Conservation (phyloP, 768 basidiomycete genomes). For the Trichaptum fuscoviolaceum region DNA sequence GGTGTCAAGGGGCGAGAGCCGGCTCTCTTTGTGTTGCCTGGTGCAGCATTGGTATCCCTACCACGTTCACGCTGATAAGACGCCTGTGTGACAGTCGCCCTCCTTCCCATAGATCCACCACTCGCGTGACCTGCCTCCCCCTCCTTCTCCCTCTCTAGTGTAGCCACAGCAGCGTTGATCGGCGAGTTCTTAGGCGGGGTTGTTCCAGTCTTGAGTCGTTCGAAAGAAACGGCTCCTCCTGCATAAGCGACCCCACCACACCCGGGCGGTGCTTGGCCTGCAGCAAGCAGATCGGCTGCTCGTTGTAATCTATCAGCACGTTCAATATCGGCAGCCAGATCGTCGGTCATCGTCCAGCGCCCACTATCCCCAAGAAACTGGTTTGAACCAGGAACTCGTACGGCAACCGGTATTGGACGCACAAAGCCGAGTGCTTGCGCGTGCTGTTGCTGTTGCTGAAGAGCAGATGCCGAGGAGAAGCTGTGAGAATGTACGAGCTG, state of each 20-base stretch:
- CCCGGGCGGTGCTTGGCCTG: neutral
- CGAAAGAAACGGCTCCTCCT: slow-evolving; percentile 36
- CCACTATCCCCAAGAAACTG: slow-evolving; percentile 52
- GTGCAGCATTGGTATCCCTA: slow-evolving; percentile 30
- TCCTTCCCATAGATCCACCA: slow-evolving; percentile 11
- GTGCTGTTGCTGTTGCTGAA: slow-evolving; percentile 24
- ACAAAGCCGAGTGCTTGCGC: slow-evolving; percentile 29
- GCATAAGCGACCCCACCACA: slow-evolving; percentile 40
- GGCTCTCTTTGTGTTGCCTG: neutral
- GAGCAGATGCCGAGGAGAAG: slow-evolving; percentile 18
- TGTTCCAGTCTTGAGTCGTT: slow-evolving; percentile 24
- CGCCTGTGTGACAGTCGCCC: slow-evolving; percentile 17
- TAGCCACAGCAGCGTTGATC: slow-evolving; percentile 49
- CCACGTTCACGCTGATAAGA: slow-evolving; percentile 37
- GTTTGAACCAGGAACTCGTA: slow-evolving; percentile 49
- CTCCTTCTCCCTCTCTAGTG: slow-evolving; percentile 53
- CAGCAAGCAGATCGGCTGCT: slow-evolving; percentile 24
- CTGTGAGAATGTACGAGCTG: slow-evolving; percentile 24
- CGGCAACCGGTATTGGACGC: slow-evolving; percentile 56
- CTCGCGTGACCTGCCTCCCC: slow-evolving; percentile 33
- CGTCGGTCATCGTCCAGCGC: slow-evolving; percentile 62
- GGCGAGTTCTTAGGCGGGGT: slow-evolving; percentile 40
- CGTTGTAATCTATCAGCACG: slow-evolving; percentile 50
- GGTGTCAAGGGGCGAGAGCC: slow-evolving; percentile 11
- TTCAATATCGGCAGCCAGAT: slow-evolving; percentile 68